phyloP scores from a whole-genome alignment of 352 stramenopile genomes.

The Pythium diclinum region DNA sequence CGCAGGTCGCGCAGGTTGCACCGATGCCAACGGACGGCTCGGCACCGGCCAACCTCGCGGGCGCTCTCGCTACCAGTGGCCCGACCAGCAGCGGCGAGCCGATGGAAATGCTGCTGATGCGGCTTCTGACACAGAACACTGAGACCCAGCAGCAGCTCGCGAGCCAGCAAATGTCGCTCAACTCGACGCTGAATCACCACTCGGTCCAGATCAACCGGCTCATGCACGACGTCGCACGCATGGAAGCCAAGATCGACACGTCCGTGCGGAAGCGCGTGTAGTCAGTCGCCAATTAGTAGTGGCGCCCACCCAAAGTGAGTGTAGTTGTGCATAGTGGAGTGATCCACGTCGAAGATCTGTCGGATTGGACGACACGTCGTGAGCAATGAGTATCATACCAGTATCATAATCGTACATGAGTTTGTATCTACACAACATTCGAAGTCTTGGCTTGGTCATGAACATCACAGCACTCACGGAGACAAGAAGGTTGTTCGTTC shows the following conservation, averaged over 20 bases:
- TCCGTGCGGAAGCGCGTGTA: constrained; percentile 24
- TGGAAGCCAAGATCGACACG: constrained; percentile 75
- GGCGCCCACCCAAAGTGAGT: not conserved
- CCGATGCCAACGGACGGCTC: constrained; percentile 28
- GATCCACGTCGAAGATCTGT: not conserved
- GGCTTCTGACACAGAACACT: constrained; percentile 74
- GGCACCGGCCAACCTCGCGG: constrained; percentile 16
- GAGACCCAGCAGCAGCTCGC: constrained; percentile 82
- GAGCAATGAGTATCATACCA: not conserved
- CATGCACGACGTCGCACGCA: constrained; percentile 66
- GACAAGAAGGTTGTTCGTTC: constrained; percentile 2
- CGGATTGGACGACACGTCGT: constrained; percentile 11
- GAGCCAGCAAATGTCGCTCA: constrained; percentile 70
- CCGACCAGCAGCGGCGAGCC: constrained; percentile 26
- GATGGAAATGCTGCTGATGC: constrained; percentile 79
- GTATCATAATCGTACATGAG: not conserved
- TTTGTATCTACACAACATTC: not conserved
- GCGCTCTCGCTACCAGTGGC: constrained; percentile 14
- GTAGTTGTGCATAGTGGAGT: not conserved
- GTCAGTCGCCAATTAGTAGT: not conserved
- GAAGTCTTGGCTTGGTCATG: not conserved
- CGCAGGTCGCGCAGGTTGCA: constrained; percentile 25
- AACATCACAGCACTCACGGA: not conserved
- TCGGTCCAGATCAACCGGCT: constrained; percentile 73
- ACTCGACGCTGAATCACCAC: constrained; percentile 59